Percentiles rank a stretch among this genome's conserved stretches.
These are phyloP conservation scores for Lactuca sativa DNA, from an alignment of 129 eudicot species.

Conservation along the genomic window DNA sequence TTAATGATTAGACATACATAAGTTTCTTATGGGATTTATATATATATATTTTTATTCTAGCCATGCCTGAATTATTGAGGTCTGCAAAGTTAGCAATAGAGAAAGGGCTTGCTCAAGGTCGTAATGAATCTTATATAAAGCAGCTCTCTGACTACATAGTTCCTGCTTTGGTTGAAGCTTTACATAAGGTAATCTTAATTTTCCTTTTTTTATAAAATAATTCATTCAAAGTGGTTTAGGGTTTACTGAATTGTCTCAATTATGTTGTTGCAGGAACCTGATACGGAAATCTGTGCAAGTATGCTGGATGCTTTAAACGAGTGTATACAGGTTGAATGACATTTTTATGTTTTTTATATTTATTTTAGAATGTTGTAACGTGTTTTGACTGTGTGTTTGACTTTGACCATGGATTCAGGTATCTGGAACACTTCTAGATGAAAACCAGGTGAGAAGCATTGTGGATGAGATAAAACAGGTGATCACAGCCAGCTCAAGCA, in stretches of 20 bases:
- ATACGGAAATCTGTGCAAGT: conserved; percentile 88
- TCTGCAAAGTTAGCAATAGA: conserved; percentile 96
- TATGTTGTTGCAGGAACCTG: conserved; percentile 78
- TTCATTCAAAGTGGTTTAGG: background rate
- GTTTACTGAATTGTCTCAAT: conserved; percentile 14
- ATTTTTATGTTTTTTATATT: background rate
- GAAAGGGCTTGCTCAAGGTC: conserved; percentile 97
- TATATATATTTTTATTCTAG: conserved; percentile 34
- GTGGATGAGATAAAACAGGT: conserved; percentile 99
- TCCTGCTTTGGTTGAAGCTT: conserved; percentile 93
- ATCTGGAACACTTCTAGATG: conserved; percentile 84
- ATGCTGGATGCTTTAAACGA: conserved; percentile 96
- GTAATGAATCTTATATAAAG: conserved; percentile 84
- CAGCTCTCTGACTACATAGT: conserved; percentile 93
- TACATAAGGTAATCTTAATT: conserved; percentile 65
- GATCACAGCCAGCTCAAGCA: conserved; percentile 95
- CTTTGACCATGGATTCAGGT: conserved; percentile 48
- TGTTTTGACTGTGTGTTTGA: background rate
- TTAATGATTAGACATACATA: background rate
- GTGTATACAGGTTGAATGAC: conserved; percentile 75
- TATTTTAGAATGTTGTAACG: background rate
- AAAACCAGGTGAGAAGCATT: conserved; percentile 80
- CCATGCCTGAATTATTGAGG: conserved; percentile 95
- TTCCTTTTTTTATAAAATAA: background rate
- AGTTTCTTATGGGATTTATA: conserved; percentile 1